phyloP scores from a whole-genome alignment of 805 yeast genomes.

The Nakazawaea peltata region DNA sequence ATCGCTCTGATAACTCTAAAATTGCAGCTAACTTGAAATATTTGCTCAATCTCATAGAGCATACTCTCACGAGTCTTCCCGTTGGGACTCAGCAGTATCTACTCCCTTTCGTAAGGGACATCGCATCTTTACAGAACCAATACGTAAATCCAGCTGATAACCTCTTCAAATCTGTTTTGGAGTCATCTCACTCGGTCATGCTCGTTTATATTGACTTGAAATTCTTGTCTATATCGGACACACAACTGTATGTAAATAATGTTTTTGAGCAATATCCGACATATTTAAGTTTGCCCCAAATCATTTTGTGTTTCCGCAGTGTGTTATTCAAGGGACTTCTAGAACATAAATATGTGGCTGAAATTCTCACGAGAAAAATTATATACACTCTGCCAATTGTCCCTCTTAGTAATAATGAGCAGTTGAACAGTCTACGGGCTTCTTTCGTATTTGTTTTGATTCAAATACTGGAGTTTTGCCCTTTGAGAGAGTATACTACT shows the following conservation, averaged over 20 bases:
- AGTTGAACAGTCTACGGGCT: constrained; percentile 30
- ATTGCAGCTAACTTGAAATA: constrained; percentile 33
- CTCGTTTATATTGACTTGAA: constrained; percentile 20
- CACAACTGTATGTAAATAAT: background rate
- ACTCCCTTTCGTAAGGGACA: constrained; percentile 18
- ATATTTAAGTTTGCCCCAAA: constrained; percentile 1
- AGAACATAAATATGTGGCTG: background rate
- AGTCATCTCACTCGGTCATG: constrained; percentile 59
- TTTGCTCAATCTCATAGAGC: constrained; percentile 39
- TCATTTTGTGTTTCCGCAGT: background rate
- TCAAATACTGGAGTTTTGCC: constrained; percentile 45
- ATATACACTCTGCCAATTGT: constrained; percentile 9
- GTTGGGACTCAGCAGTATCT: constrained; percentile 14
- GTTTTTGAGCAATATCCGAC: constrained; percentile 5
- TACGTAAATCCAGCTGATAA: constrained; percentile 13
- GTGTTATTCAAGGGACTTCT: background rate
- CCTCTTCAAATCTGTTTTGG: constrained; percentile 30
- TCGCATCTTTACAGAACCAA: constrained; percentile 14
- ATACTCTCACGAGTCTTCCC: constrained; percentile 24
- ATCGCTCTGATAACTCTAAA: constrained; percentile 22
- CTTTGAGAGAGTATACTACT: constrained; percentile 27
- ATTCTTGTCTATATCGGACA: background rate
- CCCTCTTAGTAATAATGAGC: constrained; percentile 15
- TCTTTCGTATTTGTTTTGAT: constrained; percentile 40
- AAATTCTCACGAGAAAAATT: constrained; percentile 4